Conservation (phyloP, 2,329 filamentous ascomycete genomes). For the Phaeosphaeria sp. region DNA sequence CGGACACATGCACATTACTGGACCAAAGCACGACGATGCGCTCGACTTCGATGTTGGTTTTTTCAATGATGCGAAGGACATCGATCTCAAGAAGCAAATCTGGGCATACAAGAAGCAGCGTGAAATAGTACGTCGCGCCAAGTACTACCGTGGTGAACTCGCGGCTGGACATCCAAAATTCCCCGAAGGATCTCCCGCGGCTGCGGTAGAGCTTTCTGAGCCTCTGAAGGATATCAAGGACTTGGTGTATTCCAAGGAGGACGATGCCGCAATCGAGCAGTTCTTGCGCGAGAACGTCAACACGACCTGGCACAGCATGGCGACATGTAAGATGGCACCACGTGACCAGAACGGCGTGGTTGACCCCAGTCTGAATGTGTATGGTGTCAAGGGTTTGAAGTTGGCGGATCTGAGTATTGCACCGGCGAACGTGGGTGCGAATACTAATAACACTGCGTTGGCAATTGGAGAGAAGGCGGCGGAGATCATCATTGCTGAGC, state of each 20-base stretch:
- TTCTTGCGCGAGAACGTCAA: conserved; percentile 47
- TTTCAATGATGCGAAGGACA: conserved; percentile 60
- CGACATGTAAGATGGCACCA: conserved; percentile 44
- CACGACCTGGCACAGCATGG: conserved; percentile 43
- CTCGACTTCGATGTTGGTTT: conserved; percentile 66
- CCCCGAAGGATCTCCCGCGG: conserved; percentile 23
- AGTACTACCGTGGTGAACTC: conserved; percentile 55
- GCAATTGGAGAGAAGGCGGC: conserved; percentile 44
- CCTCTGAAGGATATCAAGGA: conserved; percentile 19
- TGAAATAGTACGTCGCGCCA: conserved; percentile 64
- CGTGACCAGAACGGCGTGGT: conserved; percentile 40
- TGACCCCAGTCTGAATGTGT: conserved; percentile 34
- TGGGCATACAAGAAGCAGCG: conserved; percentile 70
- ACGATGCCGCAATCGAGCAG: conserved; percentile 50
- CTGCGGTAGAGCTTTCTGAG: conserved; percentile 14
- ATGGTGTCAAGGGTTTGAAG: conserved; percentile 44
- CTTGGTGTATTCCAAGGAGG: conserved; percentile 33
- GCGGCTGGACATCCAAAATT: conserved; percentile 29
- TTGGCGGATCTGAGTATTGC: conserved; percentile 53
- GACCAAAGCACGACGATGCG: conserved; percentile 52
- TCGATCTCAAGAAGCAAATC: conserved; percentile 66
- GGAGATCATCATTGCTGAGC: conserved; percentile 32
- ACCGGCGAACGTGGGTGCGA: conserved; percentile 54
- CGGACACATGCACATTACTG: conserved; percentile 66
- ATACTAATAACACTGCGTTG: conserved; percentile 57